Percentiles rank a stretch among this genome's conserved stretches.
Conservation (phyloP, 495 filamentous ascomycete species). For the Lophiostoma macrostomum region DNA sequence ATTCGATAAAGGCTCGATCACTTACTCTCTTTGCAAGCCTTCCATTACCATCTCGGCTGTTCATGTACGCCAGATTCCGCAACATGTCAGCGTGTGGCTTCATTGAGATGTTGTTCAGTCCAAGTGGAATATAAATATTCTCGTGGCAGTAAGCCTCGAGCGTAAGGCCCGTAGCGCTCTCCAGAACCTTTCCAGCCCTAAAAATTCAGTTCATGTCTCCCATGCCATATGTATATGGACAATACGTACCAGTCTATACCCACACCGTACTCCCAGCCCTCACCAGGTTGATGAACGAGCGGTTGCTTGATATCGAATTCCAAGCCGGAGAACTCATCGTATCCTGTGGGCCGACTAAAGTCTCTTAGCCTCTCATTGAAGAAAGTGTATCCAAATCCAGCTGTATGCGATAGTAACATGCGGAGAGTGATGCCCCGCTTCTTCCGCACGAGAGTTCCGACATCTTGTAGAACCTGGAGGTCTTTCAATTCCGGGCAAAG, state of each 20-base stretch:
- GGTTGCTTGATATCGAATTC: constrained; percentile 47
- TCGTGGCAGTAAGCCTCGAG: constrained; percentile 56
- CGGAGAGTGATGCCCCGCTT: constrained; percentile 56
- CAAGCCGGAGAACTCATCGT: constrained; percentile 53
- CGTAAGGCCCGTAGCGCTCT: constrained; percentile 48
- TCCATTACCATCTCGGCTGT: constrained; percentile 44
- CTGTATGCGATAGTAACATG: constrained; percentile 60
- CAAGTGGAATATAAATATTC: constrained; percentile 56
- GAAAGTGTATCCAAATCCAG: constrained; percentile 45
- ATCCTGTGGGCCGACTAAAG: constrained; percentile 42
- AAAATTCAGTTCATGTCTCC: too few relatives aligned
- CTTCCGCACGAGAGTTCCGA: constrained; percentile 51
- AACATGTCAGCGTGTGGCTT: constrained; percentile 53
- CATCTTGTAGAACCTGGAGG: constrained; percentile 48
- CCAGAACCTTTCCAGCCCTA: constrained; percentile 53
- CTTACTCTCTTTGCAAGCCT: too few relatives aligned
- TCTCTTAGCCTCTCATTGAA: constrained; percentile 52
- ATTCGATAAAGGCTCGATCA: too few relatives aligned
- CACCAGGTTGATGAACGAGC: constrained; percentile 55
- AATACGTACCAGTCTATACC: constrained; percentile 63
- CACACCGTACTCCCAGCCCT: constrained; percentile 56
- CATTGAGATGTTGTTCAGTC: constrained; percentile 52
- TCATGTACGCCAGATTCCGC: constrained; percentile 50
- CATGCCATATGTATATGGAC: too few relatives aligned
- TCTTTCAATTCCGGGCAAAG: constrained; percentile 52